These are phyloP conservation scores for Beauveria caledonica DNA, from an alignment of 2,329 filamentous ascomycete species.

Conservation along the genomic window DNA sequence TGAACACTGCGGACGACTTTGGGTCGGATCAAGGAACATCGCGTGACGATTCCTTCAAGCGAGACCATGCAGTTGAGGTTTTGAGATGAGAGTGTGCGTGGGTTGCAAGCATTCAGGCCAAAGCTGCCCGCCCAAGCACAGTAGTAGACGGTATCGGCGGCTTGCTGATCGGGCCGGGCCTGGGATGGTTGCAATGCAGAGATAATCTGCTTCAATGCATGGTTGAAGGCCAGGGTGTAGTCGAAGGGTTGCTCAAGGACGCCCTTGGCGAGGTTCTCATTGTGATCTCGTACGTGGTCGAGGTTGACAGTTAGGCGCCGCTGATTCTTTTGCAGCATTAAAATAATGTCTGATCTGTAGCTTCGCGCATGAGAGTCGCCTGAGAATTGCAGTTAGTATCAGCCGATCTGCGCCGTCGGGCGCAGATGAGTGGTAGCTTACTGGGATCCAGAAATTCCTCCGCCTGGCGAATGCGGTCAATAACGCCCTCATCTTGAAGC, in stretches of 20 bases:
- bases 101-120: conserved; percentile 89
- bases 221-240: conserved; percentile 79
- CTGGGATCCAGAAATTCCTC: conserved; percentile 90
- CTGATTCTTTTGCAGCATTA: conserved; percentile 62
- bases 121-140: conserved; percentile 97
- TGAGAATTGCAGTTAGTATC: conserved; percentile 3
- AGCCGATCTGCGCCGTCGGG: background rate
- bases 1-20: conserved; percentile 99
- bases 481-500: conserved; percentile 76
- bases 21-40: conserved; percentile 87
- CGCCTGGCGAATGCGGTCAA: conserved; percentile 78
- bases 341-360: conserved; percentile 82
- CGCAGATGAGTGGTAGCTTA: conserved; percentile 36
- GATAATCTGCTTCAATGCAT: conserved; percentile 82
- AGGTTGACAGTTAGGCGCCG: conserved; percentile 64
- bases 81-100: conserved; percentile 78
- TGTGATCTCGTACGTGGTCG: conserved; percentile 87
- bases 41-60: conserved; percentile 93
- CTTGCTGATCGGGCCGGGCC: conserved; percentile 65
- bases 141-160: conserved; percentile 80
- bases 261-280: conserved; percentile 66
- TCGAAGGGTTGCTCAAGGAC: conserved; percentile 84
- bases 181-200: conserved; percentile 58
- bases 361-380: conserved; percentile 50
- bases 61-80: conserved; percentile 97